Evolutionary conservation across 2,329 filamentous ascomycete species (phyloP).

Genomic region (Trichoderma pleuroti): DNA sequence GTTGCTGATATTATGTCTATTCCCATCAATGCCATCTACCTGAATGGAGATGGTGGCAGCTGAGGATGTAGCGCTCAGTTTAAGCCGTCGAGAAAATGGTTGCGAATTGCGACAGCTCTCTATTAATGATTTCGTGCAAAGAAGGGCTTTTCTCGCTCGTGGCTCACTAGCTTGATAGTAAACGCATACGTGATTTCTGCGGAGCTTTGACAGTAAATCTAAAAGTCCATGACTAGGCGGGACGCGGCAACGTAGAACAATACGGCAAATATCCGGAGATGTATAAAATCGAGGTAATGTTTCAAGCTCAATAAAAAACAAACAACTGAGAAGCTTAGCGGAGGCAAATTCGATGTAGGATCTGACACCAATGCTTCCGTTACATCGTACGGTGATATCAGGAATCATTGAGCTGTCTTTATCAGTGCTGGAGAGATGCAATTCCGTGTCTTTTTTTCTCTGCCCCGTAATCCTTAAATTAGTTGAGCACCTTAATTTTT

Average conservation of each 20-base stretch:
- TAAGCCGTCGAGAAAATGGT: not conserved
- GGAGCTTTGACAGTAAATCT: not conserved
- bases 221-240: not conserved
- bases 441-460: not conserved
- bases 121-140: not conserved
- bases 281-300: slow-evolving; percentile 2
- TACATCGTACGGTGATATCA: not conserved
- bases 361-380: not conserved
- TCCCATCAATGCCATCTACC: not conserved
- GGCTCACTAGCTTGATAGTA: not conserved
- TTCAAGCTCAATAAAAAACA: slow-evolving; percentile 16
- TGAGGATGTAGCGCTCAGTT: not conserved
- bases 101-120: not conserved
- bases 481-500: not conserved
- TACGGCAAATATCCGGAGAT: not conserved
- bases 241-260: not conserved
- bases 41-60: not conserved
- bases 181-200: not conserved
- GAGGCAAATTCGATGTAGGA: not conserved
- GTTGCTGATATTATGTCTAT: slow-evolving; percentile 6
- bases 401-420: not conserved
- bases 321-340: not conserved
- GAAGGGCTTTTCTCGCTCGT: not conserved
- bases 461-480: not conserved
- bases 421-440: not conserved